Conservation (phyloP, 2,329 filamentous ascomycete species). For the Remersonia thermophila region DNA sequence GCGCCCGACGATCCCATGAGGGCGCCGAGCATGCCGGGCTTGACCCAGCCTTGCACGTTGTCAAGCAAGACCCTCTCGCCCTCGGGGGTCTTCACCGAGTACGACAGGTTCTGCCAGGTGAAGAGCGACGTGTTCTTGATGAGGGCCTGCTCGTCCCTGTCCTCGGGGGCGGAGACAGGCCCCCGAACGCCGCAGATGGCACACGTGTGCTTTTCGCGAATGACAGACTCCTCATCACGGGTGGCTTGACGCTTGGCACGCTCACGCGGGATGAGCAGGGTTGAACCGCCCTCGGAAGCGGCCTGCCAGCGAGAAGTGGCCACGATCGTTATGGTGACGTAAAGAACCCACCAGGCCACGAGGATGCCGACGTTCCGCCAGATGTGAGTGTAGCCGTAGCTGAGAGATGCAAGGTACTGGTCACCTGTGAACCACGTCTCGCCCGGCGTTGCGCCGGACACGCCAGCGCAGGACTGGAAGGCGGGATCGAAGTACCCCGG, state of each 20-base stretch:
- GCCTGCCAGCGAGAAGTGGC: constrained; percentile 46
- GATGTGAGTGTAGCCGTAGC: constrained; percentile 38
- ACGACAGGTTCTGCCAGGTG: constrained; percentile 62
- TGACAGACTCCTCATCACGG: constrained; percentile 36
- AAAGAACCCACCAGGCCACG: constrained; percentile 51
- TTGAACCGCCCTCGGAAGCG: constrained; percentile 37
- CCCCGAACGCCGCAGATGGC: too few relatives aligned
- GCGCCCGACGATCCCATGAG: constrained; percentile 75
- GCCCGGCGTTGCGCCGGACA: constrained; percentile 41
- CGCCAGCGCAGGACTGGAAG: constrained; percentile 43
- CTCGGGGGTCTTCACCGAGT: constrained; percentile 50
- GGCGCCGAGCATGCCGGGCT: constrained; percentile 65
- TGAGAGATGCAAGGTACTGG: constrained; percentile 43
- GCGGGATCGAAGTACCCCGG: constrained; percentile 31
- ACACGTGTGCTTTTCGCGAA: constrained; percentile 12
- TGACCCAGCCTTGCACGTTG: constrained; percentile 73
- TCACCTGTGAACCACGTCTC: constrained; percentile 40
- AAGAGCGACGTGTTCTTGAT: constrained; percentile 55
- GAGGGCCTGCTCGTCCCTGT: constrained; percentile 24
- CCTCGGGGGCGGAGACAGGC: background rate
- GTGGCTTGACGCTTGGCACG: constrained; percentile 25
- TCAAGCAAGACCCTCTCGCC: constrained; percentile 60
- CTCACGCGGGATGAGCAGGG: constrained; percentile 51
- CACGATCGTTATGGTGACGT: constrained; percentile 44
- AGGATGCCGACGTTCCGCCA: constrained; percentile 52